A percentile compares a stretch with the other conserved stretches of the same genome.
phyloP scores from a whole-genome alignment of 2,329 filamentous ascomycete species.

The Aaosphaeria arxii region DNA sequence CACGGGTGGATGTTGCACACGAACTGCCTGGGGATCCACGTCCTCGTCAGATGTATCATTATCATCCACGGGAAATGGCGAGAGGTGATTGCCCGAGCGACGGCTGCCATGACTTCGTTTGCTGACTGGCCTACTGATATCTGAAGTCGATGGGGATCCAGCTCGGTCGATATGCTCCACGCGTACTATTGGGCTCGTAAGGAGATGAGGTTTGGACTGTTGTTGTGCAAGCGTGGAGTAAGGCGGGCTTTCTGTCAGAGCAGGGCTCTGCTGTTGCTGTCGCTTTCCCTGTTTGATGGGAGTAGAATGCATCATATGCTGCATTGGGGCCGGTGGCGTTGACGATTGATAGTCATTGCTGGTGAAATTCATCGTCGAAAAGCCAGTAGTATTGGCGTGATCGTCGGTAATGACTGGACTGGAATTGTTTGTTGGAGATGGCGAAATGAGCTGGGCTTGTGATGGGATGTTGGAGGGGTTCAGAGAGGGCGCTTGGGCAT shows the following conservation, averaged over 20 bases:
- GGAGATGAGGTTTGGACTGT: constrained; percentile 25
- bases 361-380: constrained; percentile 15
- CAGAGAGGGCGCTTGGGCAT: background rate
- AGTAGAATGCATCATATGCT: constrained; percentile 20
- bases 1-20: constrained; percentile 10
- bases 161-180: constrained; percentile 36
- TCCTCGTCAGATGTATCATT: constrained; percentile 21
- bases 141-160: constrained; percentile 32
- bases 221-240: constrained; percentile 22
- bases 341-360: constrained; percentile 18
- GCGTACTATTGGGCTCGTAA: constrained; percentile 39
- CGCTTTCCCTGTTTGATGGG: constrained; percentile 28
- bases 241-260: constrained; percentile 36
- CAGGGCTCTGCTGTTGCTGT: constrained; percentile 35
- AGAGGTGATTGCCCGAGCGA: constrained; percentile 36
- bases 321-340: constrained; percentile 23
- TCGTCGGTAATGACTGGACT: constrained; percentile 36
- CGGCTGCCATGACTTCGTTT: constrained; percentile 34
- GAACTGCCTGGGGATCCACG: constrained; percentile 16
- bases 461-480: constrained; percentile 19
- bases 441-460: constrained; percentile 31
- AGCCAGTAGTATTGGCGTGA: constrained; percentile 10
- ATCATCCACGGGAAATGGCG: constrained; percentile 33
- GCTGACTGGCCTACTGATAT: constrained; percentile 31
- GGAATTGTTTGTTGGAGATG: constrained; percentile 33